A percentile compares a stretch with the other conserved stretches of the same genome.
Conservation (phyloP, 2,329 filamentous ascomycete genomes). For the Neonectria neomacrospora region DNA sequence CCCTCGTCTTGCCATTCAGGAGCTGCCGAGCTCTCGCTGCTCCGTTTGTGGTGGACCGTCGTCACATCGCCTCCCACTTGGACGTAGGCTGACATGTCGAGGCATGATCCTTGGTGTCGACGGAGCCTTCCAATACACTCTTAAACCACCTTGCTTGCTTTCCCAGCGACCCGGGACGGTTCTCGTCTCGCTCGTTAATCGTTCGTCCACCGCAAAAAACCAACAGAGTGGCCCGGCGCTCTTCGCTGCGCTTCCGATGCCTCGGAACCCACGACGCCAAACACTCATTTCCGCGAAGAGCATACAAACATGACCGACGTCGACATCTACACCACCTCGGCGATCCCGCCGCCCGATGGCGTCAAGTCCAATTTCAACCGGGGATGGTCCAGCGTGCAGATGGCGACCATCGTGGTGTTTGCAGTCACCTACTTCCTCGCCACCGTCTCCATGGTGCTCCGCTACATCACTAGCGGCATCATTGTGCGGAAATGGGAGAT, state of each 20-base stretch:
- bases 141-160: background rate
- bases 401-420: slow-evolving; percentile 19
- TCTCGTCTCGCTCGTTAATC: background rate
- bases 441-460: slow-evolving; percentile 17
- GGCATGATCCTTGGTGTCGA: background rate
- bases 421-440: slow-evolving; percentile 21
- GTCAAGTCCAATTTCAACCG: slow-evolving; percentile 18
- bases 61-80: background rate
- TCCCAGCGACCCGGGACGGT: background rate
- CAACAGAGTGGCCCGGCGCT: background rate
- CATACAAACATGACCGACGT: background rate
- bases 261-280: background rate
- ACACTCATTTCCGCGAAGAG: background rate
- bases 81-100: background rate
- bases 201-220: background rate
- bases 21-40: background rate
- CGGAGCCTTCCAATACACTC: background rate
- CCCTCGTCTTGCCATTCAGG: background rate
- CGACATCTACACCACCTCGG: slow-evolving; percentile 19
- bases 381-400: slow-evolving; percentile 15
- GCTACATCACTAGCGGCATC: slow-evolving; percentile 12
- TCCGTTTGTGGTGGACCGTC: background rate
- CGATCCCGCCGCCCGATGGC: slow-evolving; percentile 16
- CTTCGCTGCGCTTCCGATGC: background rate
- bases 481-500: slow-evolving; percentile 14